These are phyloP conservation scores for Mycena polygramma DNA, from an alignment of 768 basidiomycete genomes.

Conservation along the genomic window DNA sequence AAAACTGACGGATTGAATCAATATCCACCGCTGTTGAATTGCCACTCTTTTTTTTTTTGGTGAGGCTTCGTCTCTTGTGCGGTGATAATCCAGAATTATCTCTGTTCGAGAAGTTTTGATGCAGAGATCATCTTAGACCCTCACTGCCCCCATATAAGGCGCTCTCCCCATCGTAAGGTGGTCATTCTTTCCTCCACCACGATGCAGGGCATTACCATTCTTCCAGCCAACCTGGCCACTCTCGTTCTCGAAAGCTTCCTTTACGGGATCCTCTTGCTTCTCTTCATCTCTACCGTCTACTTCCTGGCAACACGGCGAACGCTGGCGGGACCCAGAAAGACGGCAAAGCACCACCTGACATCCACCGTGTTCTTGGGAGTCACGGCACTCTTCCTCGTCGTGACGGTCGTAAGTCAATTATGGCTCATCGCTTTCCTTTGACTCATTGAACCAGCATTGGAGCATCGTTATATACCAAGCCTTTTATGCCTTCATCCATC, in stretches of 20 bases:
- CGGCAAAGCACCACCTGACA: slow-evolving; percentile 10
- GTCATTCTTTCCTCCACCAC: not conserved
- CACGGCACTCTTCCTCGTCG: not conserved
- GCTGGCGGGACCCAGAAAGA: slow-evolving; percentile 7
- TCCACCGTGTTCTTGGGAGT: slow-evolving; percentile 12
- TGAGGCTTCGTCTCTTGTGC: no score
- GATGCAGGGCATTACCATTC: slow-evolving; percentile 21
- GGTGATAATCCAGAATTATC: no score
- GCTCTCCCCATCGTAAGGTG: no score
- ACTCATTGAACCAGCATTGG: slow-evolving; percentile 27
- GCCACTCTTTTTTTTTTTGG: no score
- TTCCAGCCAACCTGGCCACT: slow-evolving; percentile 30
- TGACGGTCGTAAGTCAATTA: slow-evolving; percentile 13
- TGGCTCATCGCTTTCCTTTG: no score
- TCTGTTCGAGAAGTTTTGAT: no score
- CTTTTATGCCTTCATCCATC: slow-evolving; percentile 29
- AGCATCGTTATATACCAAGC: slow-evolving; percentile 21
- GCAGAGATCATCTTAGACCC: no score
- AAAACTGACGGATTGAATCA: no score
- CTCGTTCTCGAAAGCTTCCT: slow-evolving; percentile 29
- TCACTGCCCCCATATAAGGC: no score
- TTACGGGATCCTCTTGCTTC: slow-evolving; percentile 29
- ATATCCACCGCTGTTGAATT: no score
- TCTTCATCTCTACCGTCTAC: slow-evolving; percentile 23
- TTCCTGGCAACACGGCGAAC: slow-evolving; percentile 15